Percentiles rank a stretch among this genome's conserved stretches.
Evolutionary conservation across 208 protist species (phyloP).

Genomic region (Wallacemonas sp.): DNA sequence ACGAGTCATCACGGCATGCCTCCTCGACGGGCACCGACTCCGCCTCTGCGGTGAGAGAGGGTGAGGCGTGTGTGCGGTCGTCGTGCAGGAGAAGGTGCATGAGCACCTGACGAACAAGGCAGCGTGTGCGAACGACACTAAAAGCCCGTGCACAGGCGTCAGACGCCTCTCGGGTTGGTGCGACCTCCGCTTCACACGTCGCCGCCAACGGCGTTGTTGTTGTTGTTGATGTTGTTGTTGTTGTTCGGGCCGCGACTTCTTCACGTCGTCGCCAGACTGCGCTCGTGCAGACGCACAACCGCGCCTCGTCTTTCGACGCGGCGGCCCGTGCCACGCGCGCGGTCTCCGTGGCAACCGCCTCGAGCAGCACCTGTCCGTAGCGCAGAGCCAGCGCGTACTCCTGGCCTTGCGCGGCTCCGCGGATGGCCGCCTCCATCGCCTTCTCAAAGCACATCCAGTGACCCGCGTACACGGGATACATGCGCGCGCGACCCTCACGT

Average conservation of each 20-base stretch:
- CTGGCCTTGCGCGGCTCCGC: constrained; percentile 3
- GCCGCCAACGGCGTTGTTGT: no score
- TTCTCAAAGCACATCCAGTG: constrained; percentile 2
- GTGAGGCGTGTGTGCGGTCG: no score
- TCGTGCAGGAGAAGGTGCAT: constrained; percentile 8
- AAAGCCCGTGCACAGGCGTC: no score
- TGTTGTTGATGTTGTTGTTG: not conserved
- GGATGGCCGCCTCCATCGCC: not conserved
- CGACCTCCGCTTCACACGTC: no score
- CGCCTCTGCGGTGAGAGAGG: no score
- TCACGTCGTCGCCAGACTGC: constrained; percentile 2
- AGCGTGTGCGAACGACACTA: not conserved
- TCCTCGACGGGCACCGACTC: no score
- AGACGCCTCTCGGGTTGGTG: no score
- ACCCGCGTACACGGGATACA: not conserved
- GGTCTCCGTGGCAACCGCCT: not conserved
- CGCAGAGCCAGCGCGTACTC: constrained; percentile 5
- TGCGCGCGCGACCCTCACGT: not conserved
- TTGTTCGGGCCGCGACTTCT: not conserved
- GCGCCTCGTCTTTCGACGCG: not conserved
- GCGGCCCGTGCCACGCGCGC: not conserved
- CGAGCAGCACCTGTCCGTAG: not conserved
- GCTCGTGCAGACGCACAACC: not conserved
- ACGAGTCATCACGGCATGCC: no score
- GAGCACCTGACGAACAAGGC: constrained; percentile 5